Evolutionary conservation across 2,329 filamentous ascomycete genomes (phyloP).

Genomic region (Exophiala lecanii-corni): DNA sequence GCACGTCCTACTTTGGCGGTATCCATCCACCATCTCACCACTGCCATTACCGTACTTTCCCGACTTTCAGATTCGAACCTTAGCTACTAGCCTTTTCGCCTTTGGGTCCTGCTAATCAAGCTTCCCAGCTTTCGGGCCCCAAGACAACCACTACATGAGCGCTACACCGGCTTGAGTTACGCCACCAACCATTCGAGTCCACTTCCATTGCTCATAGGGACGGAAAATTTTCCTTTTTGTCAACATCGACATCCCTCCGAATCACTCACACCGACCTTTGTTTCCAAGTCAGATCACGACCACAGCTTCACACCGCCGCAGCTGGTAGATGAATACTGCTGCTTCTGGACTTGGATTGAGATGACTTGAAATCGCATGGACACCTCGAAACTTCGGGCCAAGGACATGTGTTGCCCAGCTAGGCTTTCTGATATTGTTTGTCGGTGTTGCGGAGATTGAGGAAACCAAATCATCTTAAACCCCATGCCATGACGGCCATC

Average conservation of each 20-base stretch:
- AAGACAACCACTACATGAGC: not conserved
- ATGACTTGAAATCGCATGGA: not conserved
- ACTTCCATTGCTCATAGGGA: not conserved
- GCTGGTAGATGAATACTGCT: no score
- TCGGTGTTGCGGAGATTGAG: constrained; percentile 16
- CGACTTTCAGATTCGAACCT: not conserved
- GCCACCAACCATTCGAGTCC: not conserved
- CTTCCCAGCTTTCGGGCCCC: not conserved
- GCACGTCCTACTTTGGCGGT: no score
- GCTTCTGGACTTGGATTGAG: no score
- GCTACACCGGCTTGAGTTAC: not conserved
- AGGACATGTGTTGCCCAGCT: constrained; percentile 16
- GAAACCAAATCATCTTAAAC: constrained; percentile 5
- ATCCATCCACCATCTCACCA: no score
- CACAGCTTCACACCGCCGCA: no score
- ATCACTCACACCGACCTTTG: constrained; percentile 3
- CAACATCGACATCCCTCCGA: not conserved
- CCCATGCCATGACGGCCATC: constrained; percentile 23
- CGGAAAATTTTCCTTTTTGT: not conserved
- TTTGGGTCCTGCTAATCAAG: not conserved
- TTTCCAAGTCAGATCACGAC: not conserved
- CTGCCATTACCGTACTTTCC: not conserved
- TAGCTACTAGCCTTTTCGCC: not conserved
- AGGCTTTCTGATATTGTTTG: constrained; percentile 5
- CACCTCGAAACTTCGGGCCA: not conserved